Evolutionary conservation across 371 early-diverging fungal species (phyloP).

Genomic region (Blastocladiella emersonii): DNA sequence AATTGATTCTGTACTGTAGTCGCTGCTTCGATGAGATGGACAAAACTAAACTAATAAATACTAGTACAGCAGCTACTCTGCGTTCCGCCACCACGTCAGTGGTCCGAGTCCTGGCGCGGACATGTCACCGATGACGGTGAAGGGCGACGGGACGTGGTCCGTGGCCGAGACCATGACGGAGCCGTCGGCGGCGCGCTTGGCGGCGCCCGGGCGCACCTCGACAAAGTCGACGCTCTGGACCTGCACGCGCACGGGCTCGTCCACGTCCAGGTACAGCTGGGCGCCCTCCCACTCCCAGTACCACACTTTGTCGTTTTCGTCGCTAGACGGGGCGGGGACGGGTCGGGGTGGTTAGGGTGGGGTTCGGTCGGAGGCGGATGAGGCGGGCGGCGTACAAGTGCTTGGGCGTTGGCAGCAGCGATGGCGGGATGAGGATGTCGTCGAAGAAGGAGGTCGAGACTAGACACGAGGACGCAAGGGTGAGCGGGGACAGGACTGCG

Average conservation of each 20-base stretch:
- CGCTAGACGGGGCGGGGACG: constrained; percentile 21
- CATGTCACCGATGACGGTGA: neutral
- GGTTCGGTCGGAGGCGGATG: too few relatives aligned
- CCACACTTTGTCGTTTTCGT: constrained; percentile 38
- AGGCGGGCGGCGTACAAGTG: constrained; percentile 8
- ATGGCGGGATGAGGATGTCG: constrained; percentile 69
- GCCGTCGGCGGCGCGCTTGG: neutral
- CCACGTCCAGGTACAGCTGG: constrained; percentile 68
- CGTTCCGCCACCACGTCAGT: neutral
- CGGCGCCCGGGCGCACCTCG: neutral
- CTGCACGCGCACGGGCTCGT: constrained; percentile 60
- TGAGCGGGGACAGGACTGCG: too few relatives aligned
- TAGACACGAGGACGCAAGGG: constrained; percentile 6
- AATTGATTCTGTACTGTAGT: too few relatives aligned
- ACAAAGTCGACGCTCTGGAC: constrained; percentile 19
- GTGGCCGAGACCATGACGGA: neutral
- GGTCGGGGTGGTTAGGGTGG: neutral
- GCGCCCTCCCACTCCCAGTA: constrained; percentile 73
- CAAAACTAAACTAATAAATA: too few relatives aligned
- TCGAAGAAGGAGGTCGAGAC: constrained; percentile 83
- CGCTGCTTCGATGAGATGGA: too few relatives aligned
- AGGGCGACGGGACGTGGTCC: neutral
- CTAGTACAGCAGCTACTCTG: too few relatives aligned
- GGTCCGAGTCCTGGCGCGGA: neutral
- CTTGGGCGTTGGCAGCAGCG: constrained; percentile 14